These are phyloP conservation scores for Przewalskia tangutica DNA, from an alignment of 257 asterid species.

Conservation along the genomic window DNA sequence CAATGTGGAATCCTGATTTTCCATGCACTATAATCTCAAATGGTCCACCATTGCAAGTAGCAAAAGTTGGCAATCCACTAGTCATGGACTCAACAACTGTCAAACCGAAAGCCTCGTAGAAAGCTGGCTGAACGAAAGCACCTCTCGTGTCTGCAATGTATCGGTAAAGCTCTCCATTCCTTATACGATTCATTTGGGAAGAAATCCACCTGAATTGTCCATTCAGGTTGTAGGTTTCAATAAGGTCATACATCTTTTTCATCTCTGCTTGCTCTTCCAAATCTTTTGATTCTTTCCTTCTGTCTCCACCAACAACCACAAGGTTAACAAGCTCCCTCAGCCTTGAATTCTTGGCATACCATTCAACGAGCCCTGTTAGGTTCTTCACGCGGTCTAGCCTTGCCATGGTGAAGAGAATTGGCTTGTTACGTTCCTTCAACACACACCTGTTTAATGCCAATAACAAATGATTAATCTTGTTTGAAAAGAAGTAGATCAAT, in stretches of 20 bases:
- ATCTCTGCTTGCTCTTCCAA: slow-evolving; percentile 13
- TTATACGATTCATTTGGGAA: slow-evolving; percentile 15
- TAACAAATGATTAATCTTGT: not conserved
- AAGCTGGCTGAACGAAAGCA: slow-evolving; percentile 13
- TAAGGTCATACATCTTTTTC: slow-evolving; percentile 12
- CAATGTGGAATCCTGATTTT: slow-evolving; percentile 15
- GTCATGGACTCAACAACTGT: slow-evolving; percentile 14
- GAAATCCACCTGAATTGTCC: slow-evolving; percentile 17
- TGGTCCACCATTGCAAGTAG: slow-evolving; percentile 16
- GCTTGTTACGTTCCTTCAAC: slow-evolving; percentile 8
- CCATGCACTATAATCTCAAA: slow-evolving; percentile 12
- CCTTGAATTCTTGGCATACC: slow-evolving; percentile 15
- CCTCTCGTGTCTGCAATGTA: slow-evolving; percentile 16
- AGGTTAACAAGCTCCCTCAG: slow-evolving; percentile 13
- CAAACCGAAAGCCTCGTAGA: slow-evolving; percentile 12
- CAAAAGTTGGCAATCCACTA: slow-evolving; percentile 15
- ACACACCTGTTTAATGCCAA: not conserved
- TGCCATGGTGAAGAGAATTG: slow-evolving; percentile 15
- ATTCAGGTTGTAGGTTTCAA: slow-evolving; percentile 6
- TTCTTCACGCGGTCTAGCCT: slow-evolving; percentile 14
- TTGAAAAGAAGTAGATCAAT: not conserved
- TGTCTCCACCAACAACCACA: slow-evolving; percentile 14
- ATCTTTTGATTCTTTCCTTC: slow-evolving; percentile 15
- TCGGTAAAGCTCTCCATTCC: slow-evolving; percentile 14
- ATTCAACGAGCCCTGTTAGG: slow-evolving; percentile 12